phyloP scores from a whole-genome alignment of 2,329 filamentous ascomycete species.

The Corniculantispora saksenae region DNA sequence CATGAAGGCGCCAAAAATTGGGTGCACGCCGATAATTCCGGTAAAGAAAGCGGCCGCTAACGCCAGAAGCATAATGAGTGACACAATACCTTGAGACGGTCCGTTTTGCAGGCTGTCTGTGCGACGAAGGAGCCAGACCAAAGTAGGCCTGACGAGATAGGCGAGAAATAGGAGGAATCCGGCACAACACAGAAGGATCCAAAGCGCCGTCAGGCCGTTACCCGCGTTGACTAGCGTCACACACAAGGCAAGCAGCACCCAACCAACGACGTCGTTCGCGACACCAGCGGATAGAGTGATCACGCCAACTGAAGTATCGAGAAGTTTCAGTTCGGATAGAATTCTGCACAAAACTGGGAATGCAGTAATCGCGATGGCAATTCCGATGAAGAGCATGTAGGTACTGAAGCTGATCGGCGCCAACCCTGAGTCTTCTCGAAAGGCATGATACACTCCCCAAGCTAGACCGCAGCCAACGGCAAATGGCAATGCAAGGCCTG shows the following conservation, averaged over 20 bases:
- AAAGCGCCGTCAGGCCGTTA: slow-evolving; percentile 79
- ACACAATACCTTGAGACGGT: slow-evolving; percentile 81
- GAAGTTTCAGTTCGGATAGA: slow-evolving; percentile 83
- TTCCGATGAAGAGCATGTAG: slow-evolving; percentile 78
- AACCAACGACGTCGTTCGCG: slow-evolving; percentile 77
- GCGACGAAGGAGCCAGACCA: slow-evolving; percentile 71
- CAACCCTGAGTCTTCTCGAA: slow-evolving; percentile 48
- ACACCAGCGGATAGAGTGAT: slow-evolving; percentile 89
- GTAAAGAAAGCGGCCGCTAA: slow-evolving; percentile 85
- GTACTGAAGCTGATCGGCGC: slow-evolving; percentile 50
- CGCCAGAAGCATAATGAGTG: slow-evolving; percentile 77
- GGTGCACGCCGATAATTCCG: slow-evolving; percentile 84
- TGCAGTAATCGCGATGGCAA: slow-evolving; percentile 88
- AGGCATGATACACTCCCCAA: slow-evolving; percentile 77
- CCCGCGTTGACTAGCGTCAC: slow-evolving; percentile 90
- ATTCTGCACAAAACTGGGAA: slow-evolving; percentile 94
- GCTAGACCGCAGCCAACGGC: slow-evolving; percentile 78
- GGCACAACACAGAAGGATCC: slow-evolving; percentile 73
- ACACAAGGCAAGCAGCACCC: slow-evolving; percentile 90
- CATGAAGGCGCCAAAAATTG: slow-evolving; percentile 92
- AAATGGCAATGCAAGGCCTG: slow-evolving; percentile 82
- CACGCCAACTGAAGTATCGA: slow-evolving; percentile 79
- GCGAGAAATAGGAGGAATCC: slow-evolving; percentile 77
- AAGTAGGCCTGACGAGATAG: slow-evolving; percentile 70
- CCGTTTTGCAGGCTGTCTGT: slow-evolving; percentile 83